Evolutionary conservation across 371 early-diverging fungal genomes (phyloP).

Genomic region (Furculomyces boomerangus): DNA sequence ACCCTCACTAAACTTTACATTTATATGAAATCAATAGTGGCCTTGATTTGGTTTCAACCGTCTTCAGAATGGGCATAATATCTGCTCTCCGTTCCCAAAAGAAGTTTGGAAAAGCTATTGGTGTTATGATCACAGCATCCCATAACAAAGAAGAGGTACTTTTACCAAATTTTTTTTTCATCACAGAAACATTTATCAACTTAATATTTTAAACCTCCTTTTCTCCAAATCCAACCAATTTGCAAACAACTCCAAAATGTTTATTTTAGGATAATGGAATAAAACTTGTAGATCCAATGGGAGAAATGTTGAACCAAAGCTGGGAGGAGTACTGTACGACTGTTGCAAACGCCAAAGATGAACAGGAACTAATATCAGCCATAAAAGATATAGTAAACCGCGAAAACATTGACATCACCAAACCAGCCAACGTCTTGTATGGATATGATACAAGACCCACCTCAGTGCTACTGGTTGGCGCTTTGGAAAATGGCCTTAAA

Average conservation of each 20-base stretch:
- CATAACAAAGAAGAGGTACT: slow-evolving; percentile 71
- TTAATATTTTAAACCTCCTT: background rate
- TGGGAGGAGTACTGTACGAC: slow-evolving; percentile 91
- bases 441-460: slow-evolving; percentile 92
- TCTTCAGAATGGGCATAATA: slow-evolving; percentile 87
- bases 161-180: background rate
- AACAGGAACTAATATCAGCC: slow-evolving; percentile 38
- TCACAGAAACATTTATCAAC: background rate
- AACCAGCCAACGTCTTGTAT: slow-evolving; percentile 51
- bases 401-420: slow-evolving; percentile 50
- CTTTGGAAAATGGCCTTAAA: slow-evolving; percentile 62
- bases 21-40: slow-evolving; percentile 25
- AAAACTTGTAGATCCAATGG: slow-evolving; percentile 96
- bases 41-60: slow-evolving; percentile 66
- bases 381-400: slow-evolving; percentile 42
- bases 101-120: slow-evolving; percentile 74
- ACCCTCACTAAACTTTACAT: background rate
- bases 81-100: slow-evolving; percentile 81
- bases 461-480: slow-evolving; percentile 60
- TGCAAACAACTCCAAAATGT: slow-evolving; percentile 3
- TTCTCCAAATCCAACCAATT: background rate
- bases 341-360: slow-evolving; percentile 74
- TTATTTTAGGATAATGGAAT: slow-evolving; percentile 88
- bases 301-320: slow-evolving; percentile 94
- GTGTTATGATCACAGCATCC: slow-evolving; percentile 98